Conservation (phyloP, 106 monocot species). For the Dendrobium catenatum region DNA sequence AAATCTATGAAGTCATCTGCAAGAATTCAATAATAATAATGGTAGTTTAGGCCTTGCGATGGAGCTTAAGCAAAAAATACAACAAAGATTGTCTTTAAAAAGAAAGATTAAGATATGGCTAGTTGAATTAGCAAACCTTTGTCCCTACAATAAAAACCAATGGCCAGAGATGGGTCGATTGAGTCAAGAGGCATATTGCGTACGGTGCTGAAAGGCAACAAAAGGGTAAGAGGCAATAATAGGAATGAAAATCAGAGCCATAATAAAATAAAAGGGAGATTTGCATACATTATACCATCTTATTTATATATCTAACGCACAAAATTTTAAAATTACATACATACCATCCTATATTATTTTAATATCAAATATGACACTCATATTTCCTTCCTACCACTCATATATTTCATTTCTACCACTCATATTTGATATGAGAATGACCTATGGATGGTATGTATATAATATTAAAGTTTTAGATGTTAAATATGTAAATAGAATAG, state of each 20-base stretch:
- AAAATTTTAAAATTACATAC: no score
- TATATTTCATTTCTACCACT: no score
- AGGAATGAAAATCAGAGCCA: neutral
- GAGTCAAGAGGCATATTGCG: slow-evolving; percentile 62
- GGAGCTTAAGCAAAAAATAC: neutral
- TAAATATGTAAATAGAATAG: no score
- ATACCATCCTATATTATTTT: no score
- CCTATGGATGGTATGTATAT: no score
- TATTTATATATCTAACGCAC: neutral
- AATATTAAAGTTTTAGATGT: no score
- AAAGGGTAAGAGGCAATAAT: neutral
- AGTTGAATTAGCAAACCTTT: slow-evolving; percentile 43
- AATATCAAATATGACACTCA: no score
- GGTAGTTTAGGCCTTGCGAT: neutral
- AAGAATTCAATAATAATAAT: neutral
- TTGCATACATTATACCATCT: neutral
- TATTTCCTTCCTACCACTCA: no score
- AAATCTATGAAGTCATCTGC: slow-evolving; percentile 91
- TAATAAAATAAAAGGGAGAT: neutral
- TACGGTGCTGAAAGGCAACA: slow-evolving; percentile 35
- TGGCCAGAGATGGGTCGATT: slow-evolving; percentile 87
- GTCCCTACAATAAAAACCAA: slow-evolving; percentile 91
- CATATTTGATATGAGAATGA: no score
- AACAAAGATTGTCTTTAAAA: neutral
- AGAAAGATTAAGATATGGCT: neutral